Evolutionary conservation across 108 stramenopile species (phyloP), one percentile per base, ranked within the genome.

Genomic region (Skeletonema costatum): DNA sequence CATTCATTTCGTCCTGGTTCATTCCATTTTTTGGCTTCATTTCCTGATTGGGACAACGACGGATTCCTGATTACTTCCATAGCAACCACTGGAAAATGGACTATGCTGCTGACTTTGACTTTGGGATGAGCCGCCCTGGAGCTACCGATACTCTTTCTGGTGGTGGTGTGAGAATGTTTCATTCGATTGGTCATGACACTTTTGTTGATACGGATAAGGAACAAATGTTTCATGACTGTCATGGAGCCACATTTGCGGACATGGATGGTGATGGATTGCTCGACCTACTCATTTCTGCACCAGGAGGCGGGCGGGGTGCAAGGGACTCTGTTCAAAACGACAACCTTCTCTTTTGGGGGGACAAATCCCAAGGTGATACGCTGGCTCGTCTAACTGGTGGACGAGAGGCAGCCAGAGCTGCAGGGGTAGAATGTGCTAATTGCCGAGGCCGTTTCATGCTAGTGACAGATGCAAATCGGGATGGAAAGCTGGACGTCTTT

Each of bases 41-140:
- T 61, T 61, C 30, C 31, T 29, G 60, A 61, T 7, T 61, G 29
- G 60, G 14, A 61, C 31, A 44, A 44, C 14, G 60, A 61, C 5
- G 60, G 60, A 14, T 31, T 61, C 60, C 60, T 61, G 60, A 61
- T 61, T 61, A 61, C 60, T 61, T 61, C 60, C 0, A 35, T 61
- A 61, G 14, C n/a, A 61, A 31, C 13, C 60, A 61, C 44, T 16
- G 4, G 16, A 46, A 4, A 46, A 46, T 46, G 44, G 16, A 46
- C 11, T 46, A n/a, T 5, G 16, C 44, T n/a, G 16, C 44, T 46
- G 44, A 46, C 16, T 46, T 46, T 46, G 44, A 46, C 44, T 46
- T 46, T 46, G 44, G 44, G 16, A 0, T 46, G 44, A 46, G 16
- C 44, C 44, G 16, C 16, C 44, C 44, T 1, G 39, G 38, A 9